A percentile compares a stretch with the other conserved stretches of the same genome.
phyloP scores from a whole-genome alignment of 2,329 filamentous ascomycete genomes.

The Teratosphaeriaceae sp. region DNA sequence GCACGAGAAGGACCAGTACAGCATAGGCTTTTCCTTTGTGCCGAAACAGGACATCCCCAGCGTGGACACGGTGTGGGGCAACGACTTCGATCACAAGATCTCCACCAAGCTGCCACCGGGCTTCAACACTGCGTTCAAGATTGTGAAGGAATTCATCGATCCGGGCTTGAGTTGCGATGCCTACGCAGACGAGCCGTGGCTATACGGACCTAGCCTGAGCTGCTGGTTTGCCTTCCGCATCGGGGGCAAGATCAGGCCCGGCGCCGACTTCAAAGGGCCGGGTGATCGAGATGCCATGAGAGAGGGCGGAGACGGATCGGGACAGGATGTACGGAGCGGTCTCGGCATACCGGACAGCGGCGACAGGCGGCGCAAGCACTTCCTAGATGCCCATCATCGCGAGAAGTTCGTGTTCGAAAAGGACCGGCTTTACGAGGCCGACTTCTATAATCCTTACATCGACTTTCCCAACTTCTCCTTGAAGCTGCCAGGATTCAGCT shows the following conservation, averaged over 20 bases:
- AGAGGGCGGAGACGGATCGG: slow-evolving; percentile 36
- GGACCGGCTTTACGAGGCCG: slow-evolving; percentile 37
- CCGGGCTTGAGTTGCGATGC: slow-evolving; percentile 83
- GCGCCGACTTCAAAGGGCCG: slow-evolving; percentile 21
- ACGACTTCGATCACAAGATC: slow-evolving; percentile 89
- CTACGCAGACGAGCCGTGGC: slow-evolving; percentile 76
- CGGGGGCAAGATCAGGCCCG: slow-evolving; percentile 18
- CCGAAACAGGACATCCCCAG: slow-evolving; percentile 60
- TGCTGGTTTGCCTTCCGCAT: slow-evolving; percentile 29
- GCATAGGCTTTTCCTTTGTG: slow-evolving; percentile 70
- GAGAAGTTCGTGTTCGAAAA: slow-evolving; percentile 37
- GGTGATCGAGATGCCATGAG: slow-evolving; percentile 26
- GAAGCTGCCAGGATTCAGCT: slow-evolving; percentile 39
- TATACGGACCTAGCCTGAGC: slow-evolving; percentile 64
- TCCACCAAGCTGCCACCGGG: slow-evolving; percentile 77
- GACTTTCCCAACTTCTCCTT: slow-evolving; percentile 42
- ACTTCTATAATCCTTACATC: slow-evolving; percentile 45
- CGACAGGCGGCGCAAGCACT: slow-evolving; percentile 41
- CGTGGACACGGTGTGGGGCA: slow-evolving; percentile 76
- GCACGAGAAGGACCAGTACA: slow-evolving; percentile 75
- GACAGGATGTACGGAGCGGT: slow-evolving; percentile 22
- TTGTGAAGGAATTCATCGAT: slow-evolving; percentile 87
- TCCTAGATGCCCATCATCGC: slow-evolving; percentile 31
- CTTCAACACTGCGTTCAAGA: slow-evolving; percentile 73
- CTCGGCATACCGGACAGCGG: slow-evolving; percentile 32